Percentiles rank a stretch among this genome's conserved stretches.
Evolutionary conservation across 1,284 basidiomycete genomes (phyloP).

Genomic region (Anthracocystis walkeri): DNA sequence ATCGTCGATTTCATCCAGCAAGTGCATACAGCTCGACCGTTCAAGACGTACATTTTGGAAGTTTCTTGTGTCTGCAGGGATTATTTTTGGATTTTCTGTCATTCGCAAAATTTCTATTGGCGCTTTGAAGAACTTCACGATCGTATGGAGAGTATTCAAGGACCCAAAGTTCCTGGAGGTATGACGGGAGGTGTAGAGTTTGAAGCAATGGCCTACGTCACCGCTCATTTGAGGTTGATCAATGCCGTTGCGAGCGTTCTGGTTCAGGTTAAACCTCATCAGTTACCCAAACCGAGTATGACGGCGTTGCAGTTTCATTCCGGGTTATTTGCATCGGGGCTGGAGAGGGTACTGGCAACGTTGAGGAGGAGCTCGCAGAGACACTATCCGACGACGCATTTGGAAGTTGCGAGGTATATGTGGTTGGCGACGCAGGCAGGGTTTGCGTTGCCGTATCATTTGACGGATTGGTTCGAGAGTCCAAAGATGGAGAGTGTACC

Average conservation of each 20-base stretch:
- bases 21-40: constrained; percentile 83
- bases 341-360: constrained; percentile 54
- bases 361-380: constrained; percentile 47
- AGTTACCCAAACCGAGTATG: constrained; percentile 31
- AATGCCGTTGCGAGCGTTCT: constrained; percentile 43
- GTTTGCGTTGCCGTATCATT: constrained; percentile 25
- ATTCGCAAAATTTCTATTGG: constrained; percentile 92
- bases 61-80: constrained; percentile 89
- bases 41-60: constrained; percentile 90
- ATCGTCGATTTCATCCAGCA: constrained; percentile 83
- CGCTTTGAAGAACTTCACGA: constrained; percentile 80
- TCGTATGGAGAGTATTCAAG: constrained; percentile 80
- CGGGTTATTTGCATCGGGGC: constrained; percentile 50
- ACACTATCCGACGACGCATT: constrained; percentile 62
- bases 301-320: constrained; percentile 49
- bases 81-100: constrained; percentile 98
- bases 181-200: constrained; percentile 99
- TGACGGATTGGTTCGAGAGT: constrained; percentile 45
- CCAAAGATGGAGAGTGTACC: constrained; percentile 12
- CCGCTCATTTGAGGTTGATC: constrained; percentile 54
- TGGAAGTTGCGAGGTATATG: constrained; percentile 60
- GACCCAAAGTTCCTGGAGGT: constrained; percentile 92
- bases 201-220: constrained; percentile 92
- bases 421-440: constrained; percentile 25
- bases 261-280: constrained; percentile 22